Conservation (phyloP, 345 rosid genomes). For the Cardamine chenopodiifolia region DNA sequence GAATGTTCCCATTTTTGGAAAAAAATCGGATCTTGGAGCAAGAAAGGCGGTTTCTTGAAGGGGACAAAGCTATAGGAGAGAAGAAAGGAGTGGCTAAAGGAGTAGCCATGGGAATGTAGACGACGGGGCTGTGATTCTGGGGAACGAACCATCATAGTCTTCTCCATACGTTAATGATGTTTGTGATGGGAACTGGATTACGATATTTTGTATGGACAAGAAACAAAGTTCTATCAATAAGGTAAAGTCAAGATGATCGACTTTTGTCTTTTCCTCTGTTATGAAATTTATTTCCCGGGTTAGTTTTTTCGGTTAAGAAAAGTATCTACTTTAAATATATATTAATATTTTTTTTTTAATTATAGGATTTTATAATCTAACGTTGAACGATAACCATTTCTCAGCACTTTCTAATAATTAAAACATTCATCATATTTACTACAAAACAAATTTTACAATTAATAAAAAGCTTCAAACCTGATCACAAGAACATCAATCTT, state of each 20-base stretch:
- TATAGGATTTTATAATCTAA: not conserved
- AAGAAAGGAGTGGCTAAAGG: slow-evolving; percentile 43
- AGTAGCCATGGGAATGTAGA: slow-evolving; percentile 52
- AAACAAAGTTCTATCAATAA: slow-evolving; percentile 20
- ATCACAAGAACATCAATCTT: not conserved
- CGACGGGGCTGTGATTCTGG: slow-evolving; percentile 24
- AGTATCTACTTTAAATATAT: not conserved
- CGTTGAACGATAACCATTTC: not conserved
- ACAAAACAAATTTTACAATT: too few relatives aligned
- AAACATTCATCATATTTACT: not conserved
- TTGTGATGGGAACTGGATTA: slow-evolving; percentile 34
- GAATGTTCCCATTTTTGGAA: slow-evolving; percentile 2
- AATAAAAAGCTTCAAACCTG: not conserved
- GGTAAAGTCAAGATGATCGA: slow-evolving; percentile 2
- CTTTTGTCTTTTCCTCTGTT: slow-evolving; percentile 23
- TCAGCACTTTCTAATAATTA: not conserved
- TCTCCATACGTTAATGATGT: slow-evolving; percentile 5
- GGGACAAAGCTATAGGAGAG: slow-evolving; percentile 34
- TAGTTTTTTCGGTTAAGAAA: slow-evolving; percentile 18
- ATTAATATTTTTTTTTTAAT: not conserved
- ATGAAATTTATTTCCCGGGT: not conserved
- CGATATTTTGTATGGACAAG: slow-evolving; percentile 40
- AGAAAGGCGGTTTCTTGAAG: slow-evolving; percentile 15
- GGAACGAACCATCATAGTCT: slow-evolving; percentile 36
- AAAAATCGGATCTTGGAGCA: slow-evolving; percentile 19